phyloP scores from a whole-genome alignment of 148 eudicot species.

The Suaeda aralocaspica region DNA sequence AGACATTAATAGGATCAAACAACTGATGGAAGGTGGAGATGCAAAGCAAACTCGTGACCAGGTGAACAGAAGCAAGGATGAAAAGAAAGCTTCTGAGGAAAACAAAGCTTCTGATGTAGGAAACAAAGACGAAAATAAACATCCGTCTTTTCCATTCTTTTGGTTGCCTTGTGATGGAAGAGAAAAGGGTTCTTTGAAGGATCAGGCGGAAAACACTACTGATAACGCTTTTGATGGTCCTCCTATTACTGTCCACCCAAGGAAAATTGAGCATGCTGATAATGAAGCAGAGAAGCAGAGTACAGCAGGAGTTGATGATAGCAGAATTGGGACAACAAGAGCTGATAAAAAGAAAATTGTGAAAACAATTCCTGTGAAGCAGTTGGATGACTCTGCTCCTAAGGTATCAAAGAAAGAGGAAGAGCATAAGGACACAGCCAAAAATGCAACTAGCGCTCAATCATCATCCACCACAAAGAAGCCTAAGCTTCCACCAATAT shows the following conservation, averaged over 20 bases:
- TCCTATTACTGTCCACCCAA: neutral
- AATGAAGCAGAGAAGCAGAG: constrained; percentile 10
- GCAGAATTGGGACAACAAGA: constrained; percentile 9
- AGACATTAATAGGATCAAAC: constrained; percentile 25
- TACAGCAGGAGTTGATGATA: constrained; percentile 10
- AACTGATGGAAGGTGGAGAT: constrained; percentile 34
- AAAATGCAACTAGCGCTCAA: constrained; percentile 18
- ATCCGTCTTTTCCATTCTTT: constrained; percentile 40
- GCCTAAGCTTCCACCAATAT: constrained; percentile 58
- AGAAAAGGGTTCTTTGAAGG: constrained; percentile 15
- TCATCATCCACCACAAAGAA: constrained; percentile 38
- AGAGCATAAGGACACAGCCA: constrained; percentile 23
- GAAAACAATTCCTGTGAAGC: constrained; percentile 50
- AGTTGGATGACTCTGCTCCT: constrained; percentile 31
- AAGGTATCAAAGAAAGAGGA: constrained; percentile 16
- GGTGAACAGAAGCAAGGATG: constrained; percentile 22
- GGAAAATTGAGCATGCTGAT: constrained; percentile 7
- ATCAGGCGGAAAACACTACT: constrained; percentile 9
- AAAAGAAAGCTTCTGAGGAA: constrained; percentile 18
- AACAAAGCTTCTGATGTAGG: constrained; percentile 18
- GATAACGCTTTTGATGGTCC: too few species aligned
- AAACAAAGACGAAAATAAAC: constrained; percentile 23
- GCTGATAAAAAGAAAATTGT: constrained; percentile 11
- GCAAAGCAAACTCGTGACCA: constrained; percentile 17
- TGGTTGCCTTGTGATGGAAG: constrained; percentile 51